Conservation (phyloP, 495 filamentous ascomycete species). For the Penicillium paxilli region DNA sequence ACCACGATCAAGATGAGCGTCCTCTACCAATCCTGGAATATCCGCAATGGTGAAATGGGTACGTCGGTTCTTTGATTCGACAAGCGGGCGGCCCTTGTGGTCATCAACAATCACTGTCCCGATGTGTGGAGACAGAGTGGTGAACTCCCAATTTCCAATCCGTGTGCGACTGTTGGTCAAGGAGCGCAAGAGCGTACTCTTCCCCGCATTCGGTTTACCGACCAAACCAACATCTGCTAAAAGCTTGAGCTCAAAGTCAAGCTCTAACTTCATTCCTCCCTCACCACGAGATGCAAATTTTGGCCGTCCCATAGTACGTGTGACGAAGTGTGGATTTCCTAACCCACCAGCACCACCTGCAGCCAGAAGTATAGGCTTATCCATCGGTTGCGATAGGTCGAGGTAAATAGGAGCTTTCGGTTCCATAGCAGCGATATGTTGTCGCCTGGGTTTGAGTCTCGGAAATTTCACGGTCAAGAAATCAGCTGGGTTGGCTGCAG, state of each 20-base stretch:
- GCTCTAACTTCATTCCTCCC: constrained; percentile 67
- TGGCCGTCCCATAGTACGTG: constrained; percentile 65
- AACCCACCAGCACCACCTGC: constrained; percentile 86
- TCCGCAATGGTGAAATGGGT: constrained; percentile 91
- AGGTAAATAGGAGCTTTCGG: constrained; percentile 71
- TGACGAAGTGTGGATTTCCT: constrained; percentile 90
- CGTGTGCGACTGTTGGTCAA: constrained; percentile 82
- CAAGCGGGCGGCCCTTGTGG: constrained; percentile 64
- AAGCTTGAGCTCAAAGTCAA: constrained; percentile 92
- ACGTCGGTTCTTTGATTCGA: constrained; percentile 46
- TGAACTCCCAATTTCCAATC: constrained; percentile 95
- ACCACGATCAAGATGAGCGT: constrained; percentile 89
- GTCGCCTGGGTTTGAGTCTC: constrained; percentile 55
- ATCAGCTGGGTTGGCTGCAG: constrained; percentile 66
- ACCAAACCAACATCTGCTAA: constrained; percentile 94
- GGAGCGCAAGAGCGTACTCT: constrained; percentile 87
- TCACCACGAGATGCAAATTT: constrained; percentile 89
- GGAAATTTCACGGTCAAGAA: constrained; percentile 63
- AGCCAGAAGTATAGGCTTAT: constrained; percentile 82
- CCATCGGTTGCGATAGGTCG: constrained; percentile 79
- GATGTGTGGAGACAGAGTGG: constrained; percentile 89
- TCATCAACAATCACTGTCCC: constrained; percentile 92
- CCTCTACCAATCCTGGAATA: constrained; percentile 88
- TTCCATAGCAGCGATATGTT: constrained; percentile 58
- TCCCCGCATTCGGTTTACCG: constrained; percentile 93